Evolutionary conservation across 192 early-diverging fungal species (phyloP).

Genomic region (Coemansia guatemalensis): DNA sequence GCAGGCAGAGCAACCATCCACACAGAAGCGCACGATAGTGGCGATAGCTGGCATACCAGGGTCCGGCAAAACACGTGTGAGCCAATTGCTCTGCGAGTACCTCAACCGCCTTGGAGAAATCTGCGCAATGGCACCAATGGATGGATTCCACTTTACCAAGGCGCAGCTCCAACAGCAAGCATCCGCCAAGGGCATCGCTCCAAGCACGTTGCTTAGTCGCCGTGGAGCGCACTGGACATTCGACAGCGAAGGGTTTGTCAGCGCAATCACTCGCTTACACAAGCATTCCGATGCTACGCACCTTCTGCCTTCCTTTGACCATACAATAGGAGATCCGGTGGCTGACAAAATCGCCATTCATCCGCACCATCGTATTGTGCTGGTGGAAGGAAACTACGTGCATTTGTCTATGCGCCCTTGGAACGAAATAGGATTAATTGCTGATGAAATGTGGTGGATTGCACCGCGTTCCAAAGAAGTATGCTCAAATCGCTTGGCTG

Average conservation of each 20-base stretch:
- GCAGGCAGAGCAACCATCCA: not conserved
- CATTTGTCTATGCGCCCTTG: constrained; percentile 45
- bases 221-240: constrained; percentile 63
- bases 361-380: constrained; percentile 45
- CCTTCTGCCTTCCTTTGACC: constrained; percentile 55
- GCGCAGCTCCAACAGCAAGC: constrained; percentile 8
- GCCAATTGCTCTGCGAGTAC: constrained; percentile 12
- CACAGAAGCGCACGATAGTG: constrained; percentile 18
- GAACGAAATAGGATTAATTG: constrained; percentile 22
- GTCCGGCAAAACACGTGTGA: constrained; percentile 36
- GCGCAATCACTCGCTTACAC: constrained; percentile 18
- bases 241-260: constrained; percentile 38
- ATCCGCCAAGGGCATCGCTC: constrained; percentile 22
- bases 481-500: constrained; percentile 35
- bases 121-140: constrained; percentile 56
- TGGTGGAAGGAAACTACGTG: constrained; percentile 59
- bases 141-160: constrained; percentile 59
- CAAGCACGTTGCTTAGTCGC: constrained; percentile 34
- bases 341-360: constrained; percentile 31
- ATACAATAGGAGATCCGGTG: constrained; percentile 56
- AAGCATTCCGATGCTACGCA: not conserved
- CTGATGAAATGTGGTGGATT: constrained; percentile 58
- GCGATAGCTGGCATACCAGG: constrained; percentile 35
- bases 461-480: constrained; percentile 13
- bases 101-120: constrained; percentile 10